Percentiles rank a stretch among this genome's conserved stretches.
These are phyloP conservation scores for Pestalotiopsis sp. DNA, from an alignment of 2,329 filamentous ascomycete genomes.

Conservation along the genomic window DNA sequence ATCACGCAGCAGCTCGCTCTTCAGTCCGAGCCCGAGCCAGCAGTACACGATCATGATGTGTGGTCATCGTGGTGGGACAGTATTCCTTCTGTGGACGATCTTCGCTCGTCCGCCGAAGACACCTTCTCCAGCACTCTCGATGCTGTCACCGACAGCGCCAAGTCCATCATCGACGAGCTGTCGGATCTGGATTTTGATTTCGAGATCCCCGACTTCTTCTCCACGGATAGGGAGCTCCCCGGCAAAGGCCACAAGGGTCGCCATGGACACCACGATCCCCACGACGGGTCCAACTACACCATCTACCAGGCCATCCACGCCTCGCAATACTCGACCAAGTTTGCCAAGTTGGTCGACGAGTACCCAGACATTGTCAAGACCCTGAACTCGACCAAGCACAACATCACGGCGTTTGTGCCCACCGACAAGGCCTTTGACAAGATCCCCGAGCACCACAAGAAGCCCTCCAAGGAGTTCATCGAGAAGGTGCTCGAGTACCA, in stretches of 20 bases:
- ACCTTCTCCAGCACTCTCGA: conserved; percentile 18
- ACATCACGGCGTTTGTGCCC: conserved; percentile 83
- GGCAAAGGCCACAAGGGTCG: conserved; percentile 8
- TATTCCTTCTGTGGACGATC: conserved; percentile 18
- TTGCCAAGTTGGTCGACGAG: conserved; percentile 75
- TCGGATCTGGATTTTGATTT: conserved; percentile 14
- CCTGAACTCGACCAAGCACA: conserved; percentile 74
- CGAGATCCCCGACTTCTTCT: conserved; percentile 24
- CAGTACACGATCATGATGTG: background rate
- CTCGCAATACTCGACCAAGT: conserved; percentile 76
- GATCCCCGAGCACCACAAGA: conserved; percentile 51
- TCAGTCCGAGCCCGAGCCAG: conserved; percentile 17
- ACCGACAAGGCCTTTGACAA: conserved; percentile 75
- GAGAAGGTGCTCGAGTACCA: conserved; percentile 77
- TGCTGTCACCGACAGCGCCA: conserved; percentile 19
- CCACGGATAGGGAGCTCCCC: conserved; percentile 10
- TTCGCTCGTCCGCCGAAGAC: conserved; percentile 20
- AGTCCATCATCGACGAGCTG: conserved; percentile 19
- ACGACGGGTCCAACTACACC: conserved; percentile 64
- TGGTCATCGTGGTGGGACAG: conserved; percentile 22
- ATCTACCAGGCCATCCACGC: conserved; percentile 80
- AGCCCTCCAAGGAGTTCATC: conserved; percentile 72
- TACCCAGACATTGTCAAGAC: conserved; percentile 71
- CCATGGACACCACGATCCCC: conserved; percentile 29
- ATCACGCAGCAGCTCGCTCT: conserved; percentile 29